Conservation (phyloP, 441 rosid species). For the Pelargonium australe region DNA sequence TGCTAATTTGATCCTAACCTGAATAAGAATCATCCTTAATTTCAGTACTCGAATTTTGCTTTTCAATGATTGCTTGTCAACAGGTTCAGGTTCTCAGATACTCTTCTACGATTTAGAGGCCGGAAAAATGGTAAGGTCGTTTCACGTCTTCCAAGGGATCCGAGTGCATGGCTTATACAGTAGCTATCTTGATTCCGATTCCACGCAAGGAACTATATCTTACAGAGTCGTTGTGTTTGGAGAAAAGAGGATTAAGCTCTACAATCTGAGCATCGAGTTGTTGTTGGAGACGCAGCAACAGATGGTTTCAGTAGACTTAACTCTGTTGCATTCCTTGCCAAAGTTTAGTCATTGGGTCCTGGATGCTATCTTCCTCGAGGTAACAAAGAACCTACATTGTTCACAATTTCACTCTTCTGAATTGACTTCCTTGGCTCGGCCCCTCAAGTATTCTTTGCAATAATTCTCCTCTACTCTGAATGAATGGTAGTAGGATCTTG, state of each 20-base stretch:
- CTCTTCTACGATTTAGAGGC: conserved; percentile 55
- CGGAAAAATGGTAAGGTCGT: conserved; percentile 43
- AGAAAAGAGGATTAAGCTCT: conserved; percentile 72
- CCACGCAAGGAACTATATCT: conserved; percentile 18
- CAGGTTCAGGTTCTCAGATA: conserved; percentile 83
- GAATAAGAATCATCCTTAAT: not conserved
- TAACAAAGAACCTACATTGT: conserved; percentile 12
- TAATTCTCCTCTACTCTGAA: not conserved
- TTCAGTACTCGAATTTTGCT: not conserved
- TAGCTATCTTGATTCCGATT: conserved; percentile 14
- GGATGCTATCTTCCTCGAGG: conserved; percentile 76
- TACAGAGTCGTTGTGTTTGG: conserved; percentile 57
- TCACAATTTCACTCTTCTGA: not conserved
- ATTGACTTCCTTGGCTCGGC: not conserved
- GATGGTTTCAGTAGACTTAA: conserved; percentile 33
- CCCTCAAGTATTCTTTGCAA: not conserved
- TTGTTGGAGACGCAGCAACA: conserved; percentile 16
- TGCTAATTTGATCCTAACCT: not conserved
- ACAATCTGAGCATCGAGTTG: conserved; percentile 31
- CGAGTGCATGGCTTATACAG: conserved; percentile 78
- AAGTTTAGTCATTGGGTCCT: conserved; percentile 78
- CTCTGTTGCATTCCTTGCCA: conserved; percentile 50
- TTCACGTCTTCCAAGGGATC: conserved; percentile 72
- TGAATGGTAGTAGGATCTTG: conserved; percentile 30
- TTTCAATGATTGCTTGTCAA: not conserved